Evolutionary conservation across 768 basidiomycete genomes (phyloP), one percentile per base, ranked within the genome.

Genomic region (Myochromella boudieri): DNA sequence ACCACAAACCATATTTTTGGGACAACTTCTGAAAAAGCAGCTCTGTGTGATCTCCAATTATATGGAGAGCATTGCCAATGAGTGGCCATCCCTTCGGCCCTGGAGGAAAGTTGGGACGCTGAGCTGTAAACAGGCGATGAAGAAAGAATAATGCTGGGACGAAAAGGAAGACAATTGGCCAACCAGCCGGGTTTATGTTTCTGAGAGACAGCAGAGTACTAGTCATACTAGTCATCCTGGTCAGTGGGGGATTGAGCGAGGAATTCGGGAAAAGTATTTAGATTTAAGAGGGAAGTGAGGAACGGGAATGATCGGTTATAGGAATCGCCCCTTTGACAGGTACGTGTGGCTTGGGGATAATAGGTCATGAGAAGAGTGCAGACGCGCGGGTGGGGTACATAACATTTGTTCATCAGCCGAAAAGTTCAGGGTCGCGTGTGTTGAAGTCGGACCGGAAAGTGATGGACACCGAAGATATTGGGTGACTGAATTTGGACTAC

Each of bases 11-110:
- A 55, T 76, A 78, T 52, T 53, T 62, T 6, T 57, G 58, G 5
- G 63, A 66, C 74, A 72, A 77, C 36, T 69, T 61, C 7, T 61
- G 57, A 46, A 77, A 78, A 9, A 60, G 62, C 33, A 69, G 45
- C 52, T 70, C 70, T 44, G 70, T 69, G 44, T 69, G 59, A 32
- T 68, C 59, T 24, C 55, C 51, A 18, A 72, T 66, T 45, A 81
- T 66, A 45, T 80, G 74, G 15, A 73, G 65, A 15, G 66, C 54
- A 49, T 80, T 81, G 4, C 78, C 78, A 14, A 81, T 60, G 46
- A 80, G 45, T 6, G 76, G 76, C 12, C 67, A 54, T 1, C 68
- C 67, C 33, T 55, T 66, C 2, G 80, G 80, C 0, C 80, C 80
- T 5, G 80, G 78, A 15, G 77, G 75, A 24, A 66, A 62, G 32